Percentiles rank a stretch among this genome's conserved stretches.
Evolutionary conservation across 1,284 basidiomycete genomes (phyloP).

Genomic region (Sphagnurus paluster): DNA sequence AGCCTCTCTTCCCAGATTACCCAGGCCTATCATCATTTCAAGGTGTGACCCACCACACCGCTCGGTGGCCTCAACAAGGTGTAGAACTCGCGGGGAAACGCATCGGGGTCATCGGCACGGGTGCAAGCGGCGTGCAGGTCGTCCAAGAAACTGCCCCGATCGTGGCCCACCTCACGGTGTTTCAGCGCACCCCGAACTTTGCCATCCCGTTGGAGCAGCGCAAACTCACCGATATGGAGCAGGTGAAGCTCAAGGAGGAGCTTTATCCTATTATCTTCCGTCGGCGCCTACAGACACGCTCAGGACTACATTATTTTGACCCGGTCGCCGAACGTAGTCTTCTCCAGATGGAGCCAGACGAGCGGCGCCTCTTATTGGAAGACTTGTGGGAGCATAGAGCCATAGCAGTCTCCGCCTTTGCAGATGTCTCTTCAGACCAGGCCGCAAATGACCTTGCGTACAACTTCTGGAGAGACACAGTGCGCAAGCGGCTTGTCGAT

Average conservation of each 20-base stretch:
- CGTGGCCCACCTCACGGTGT: slow-evolving; percentile 26
- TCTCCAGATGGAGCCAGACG: slow-evolving; percentile 24
- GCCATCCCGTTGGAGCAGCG: slow-evolving; percentile 25
- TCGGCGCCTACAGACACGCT: slow-evolving; percentile 23
- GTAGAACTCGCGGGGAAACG: slow-evolving; percentile 23
- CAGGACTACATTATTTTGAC: slow-evolving; percentile 22
- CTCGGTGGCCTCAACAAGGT: slow-evolving; percentile 23
- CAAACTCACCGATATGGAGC: slow-evolving; percentile 10
- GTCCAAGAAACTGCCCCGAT: slow-evolving; percentile 25
- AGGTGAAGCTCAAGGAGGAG: slow-evolving; percentile 20
- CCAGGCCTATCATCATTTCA: slow-evolving; percentile 26
- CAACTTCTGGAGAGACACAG: slow-evolving; percentile 26
- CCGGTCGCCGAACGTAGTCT: slow-evolving; percentile 10
- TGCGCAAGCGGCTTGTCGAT: slow-evolving; percentile 20
- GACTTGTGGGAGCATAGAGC: slow-evolving; percentile 24
- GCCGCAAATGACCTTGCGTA: slow-evolving; percentile 24
- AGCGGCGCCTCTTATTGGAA: slow-evolving; percentile 21
- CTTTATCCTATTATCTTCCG: slow-evolving; percentile 22
- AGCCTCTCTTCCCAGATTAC: slow-evolving; percentile 22
- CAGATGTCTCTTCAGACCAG: slow-evolving; percentile 20
- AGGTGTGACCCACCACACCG: slow-evolving; percentile 24
- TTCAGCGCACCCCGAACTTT: slow-evolving; percentile 29
- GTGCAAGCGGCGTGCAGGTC: slow-evolving; percentile 28
- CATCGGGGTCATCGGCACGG: slow-evolving; percentile 27
- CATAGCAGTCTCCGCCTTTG: slow-evolving; percentile 18